Evolutionary conservation across 2,329 filamentous ascomycete genomes (phyloP), one percentile per base, ranked within the genome.

Genomic region (Neoarthrinium moseri): DNA sequence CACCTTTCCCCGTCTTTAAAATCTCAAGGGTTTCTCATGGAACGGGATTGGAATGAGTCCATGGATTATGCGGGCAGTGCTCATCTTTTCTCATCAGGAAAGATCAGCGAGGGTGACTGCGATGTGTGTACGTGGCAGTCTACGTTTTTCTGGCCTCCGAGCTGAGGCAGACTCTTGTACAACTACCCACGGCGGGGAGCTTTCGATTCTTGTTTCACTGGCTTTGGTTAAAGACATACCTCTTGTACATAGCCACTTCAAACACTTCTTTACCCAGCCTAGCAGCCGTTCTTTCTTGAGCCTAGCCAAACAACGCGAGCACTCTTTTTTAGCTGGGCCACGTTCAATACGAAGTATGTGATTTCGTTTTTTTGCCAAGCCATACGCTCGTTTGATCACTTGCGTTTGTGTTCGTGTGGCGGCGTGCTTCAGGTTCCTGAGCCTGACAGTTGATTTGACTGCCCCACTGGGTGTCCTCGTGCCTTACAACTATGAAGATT

Each of bases 161-260:
- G n/a, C n/a, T n/a, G n/a, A n/a, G n/a, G n/a, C n/a, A n/a, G 20
- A 38, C 35, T 29, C 37, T 40, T 40, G 37, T 40, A 40, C 24
- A 40, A 40, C 37, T 40, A 40, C 15, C 27, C 37, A 40, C 21
- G n/a, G 17, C 23, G 17, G 18, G 23, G 23, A 29, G 37, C 37
- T 24, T 40, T 40, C 37, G 18, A 29, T 40, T 40, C 37, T 40
- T 29, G n/a, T n/a, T n/a, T n/a, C n/a, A n/a, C n/a, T n/a, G n/a
- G n/a, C n/a, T n/a, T n/a, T n/a, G n/a, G n/a, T n/a, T n/a, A n/a
- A n/a, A n/a, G n/a, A n/a, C n/a, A n/a, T n/a, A n/a, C 23, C 30
- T 40, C 37, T 40, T 40, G 37, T 40, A 40, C 22, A 27, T 40
- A 29, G 37, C 30, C 37, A 40, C 37, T n/a, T 40, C 37, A n/a